Percentiles rank a stretch among this genome's conserved stretches.
Conservation (phyloP, 495 filamentous ascomycete species). For the Aspergillus bridgeri region DNA sequence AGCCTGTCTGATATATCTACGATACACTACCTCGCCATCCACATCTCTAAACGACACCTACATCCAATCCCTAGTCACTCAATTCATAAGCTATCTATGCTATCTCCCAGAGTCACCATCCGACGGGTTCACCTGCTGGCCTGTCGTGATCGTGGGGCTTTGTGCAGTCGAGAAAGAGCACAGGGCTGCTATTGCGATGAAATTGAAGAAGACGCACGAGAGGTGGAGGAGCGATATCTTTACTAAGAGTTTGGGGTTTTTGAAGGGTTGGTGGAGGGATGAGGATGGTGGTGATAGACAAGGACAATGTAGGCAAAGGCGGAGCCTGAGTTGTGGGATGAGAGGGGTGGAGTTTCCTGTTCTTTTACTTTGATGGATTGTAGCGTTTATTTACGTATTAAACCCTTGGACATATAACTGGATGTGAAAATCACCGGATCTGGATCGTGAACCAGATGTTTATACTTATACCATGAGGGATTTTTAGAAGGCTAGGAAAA, state of each 20-base stretch:
- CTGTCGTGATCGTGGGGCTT: conserved; percentile 16
- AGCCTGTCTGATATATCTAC: conserved; percentile 14
- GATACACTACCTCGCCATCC: conserved; percentile 1
- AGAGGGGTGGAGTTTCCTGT: not conserved
- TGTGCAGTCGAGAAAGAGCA: conserved; percentile 7
- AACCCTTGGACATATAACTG: no score
- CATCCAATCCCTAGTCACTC: conserved; percentile 3
- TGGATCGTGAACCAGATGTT: no score
- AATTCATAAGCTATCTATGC: conserved; percentile 9
- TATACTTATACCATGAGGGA: no score
- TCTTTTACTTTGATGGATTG: not conserved
- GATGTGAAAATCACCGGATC: no score
- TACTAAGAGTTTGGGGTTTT: not conserved
- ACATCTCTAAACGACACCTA: not conserved
- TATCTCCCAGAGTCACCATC: conserved; percentile 12
- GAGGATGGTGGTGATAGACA: not conserved
- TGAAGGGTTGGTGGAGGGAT: conserved; percentile 1
- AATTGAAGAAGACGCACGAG: conserved; percentile 4
- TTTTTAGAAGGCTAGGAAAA: no score
- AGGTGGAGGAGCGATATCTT: conserved; percentile 7
- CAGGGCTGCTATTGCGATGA: conserved; percentile 11
- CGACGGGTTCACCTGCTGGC: conserved; percentile 20
- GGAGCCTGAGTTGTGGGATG: not conserved
- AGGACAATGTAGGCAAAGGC: not conserved
- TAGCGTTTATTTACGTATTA: no score